A percentile compares a stretch with the other conserved stretches of the same genome.
Evolutionary conservation across 2,329 filamentous ascomycete genomes (phyloP).

Genomic region (Stromatinia cepivora): DNA sequence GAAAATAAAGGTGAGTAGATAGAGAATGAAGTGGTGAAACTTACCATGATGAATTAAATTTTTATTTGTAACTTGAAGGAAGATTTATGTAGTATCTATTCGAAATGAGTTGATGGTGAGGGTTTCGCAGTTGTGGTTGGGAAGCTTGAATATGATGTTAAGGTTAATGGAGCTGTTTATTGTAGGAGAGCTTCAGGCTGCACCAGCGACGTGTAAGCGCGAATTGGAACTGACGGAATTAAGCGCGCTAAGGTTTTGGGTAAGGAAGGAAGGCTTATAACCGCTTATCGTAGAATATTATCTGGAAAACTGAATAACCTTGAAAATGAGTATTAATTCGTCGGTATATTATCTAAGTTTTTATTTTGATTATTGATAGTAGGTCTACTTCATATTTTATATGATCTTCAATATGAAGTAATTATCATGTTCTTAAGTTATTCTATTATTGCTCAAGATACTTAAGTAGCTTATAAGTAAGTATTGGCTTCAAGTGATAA

Average conservation of each 20-base stretch:
- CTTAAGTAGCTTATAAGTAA: too few relatives aligned
- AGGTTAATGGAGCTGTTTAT: conserved; percentile 2
- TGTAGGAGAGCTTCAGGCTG: conserved; percentile 20
- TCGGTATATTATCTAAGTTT: background rate
- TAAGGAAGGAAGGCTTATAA: background rate
- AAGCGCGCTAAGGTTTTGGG: conserved; percentile 1
- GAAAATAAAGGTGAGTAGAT: background rate
- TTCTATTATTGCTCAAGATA: background rate
- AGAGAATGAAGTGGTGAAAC: background rate
- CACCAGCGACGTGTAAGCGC: conserved; percentile 17
- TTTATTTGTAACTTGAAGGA: background rate
- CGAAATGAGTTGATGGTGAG: background rate
- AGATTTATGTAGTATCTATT: background rate
- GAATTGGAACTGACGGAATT: conserved; percentile 19
- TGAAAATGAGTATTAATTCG: background rate
- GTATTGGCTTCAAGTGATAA: background rate
- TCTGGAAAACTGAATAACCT: too few relatives aligned
- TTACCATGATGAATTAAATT: conserved; percentile 7
- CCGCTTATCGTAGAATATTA: background rate
- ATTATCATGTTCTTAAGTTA: background rate
- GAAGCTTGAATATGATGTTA: background rate
- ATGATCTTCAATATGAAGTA: too few relatives aligned
- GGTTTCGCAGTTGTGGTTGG: background rate
- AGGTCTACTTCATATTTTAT: background rate
- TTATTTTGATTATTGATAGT: background rate